phyloP scores from a whole-genome alignment of 208 protist species.

The Trypanosoma grayi region DNA sequence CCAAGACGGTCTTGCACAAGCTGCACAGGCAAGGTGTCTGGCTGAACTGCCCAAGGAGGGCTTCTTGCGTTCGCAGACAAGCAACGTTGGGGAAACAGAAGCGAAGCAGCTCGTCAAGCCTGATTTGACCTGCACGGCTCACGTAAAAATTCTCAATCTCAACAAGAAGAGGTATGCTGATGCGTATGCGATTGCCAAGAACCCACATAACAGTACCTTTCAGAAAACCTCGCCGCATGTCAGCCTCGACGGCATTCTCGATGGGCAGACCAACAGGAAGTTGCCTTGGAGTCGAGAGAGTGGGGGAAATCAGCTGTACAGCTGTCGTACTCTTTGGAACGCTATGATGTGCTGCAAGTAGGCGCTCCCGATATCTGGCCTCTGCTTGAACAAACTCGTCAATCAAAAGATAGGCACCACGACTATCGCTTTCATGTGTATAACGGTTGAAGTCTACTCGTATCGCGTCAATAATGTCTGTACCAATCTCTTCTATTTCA shows the following conservation, averaged over 20 bases:
- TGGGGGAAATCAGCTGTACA: too few species aligned
- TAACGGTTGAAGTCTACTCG: conserved; percentile 18
- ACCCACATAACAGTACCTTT: conserved; percentile 23
- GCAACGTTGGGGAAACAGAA: conserved; percentile 24
- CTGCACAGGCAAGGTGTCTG: conserved; percentile 2
- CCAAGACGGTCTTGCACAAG: background rate
- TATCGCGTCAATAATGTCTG: conserved; percentile 11
- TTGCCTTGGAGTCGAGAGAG: too few species aligned
- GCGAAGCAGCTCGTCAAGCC: conserved; percentile 21
- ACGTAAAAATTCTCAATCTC: conserved; percentile 25
- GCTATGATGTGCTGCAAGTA: background rate
- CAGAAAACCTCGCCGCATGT: conserved; percentile 21
- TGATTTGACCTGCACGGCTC: conserved; percentile 6
- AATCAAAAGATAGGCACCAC: conserved; percentile 8
- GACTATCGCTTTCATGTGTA: background rate
- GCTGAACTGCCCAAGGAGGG: conserved; percentile 2
- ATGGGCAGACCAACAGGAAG: background rate
- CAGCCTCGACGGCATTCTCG: conserved; percentile 7
- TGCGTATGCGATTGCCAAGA: conserved; percentile 17
- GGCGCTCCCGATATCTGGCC: conserved; percentile 2
- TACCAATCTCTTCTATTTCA: conserved; percentile 15
- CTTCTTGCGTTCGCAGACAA: conserved; percentile 19
- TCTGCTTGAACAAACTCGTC: conserved; percentile 18
- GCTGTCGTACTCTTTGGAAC: too few species aligned
- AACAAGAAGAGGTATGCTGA: conserved; percentile 16